Evolutionary conservation across 192 early-diverging fungal species (phyloP), one percentile per base, ranked within the genome.

Genomic region (Rhizophagus clarus): DNA sequence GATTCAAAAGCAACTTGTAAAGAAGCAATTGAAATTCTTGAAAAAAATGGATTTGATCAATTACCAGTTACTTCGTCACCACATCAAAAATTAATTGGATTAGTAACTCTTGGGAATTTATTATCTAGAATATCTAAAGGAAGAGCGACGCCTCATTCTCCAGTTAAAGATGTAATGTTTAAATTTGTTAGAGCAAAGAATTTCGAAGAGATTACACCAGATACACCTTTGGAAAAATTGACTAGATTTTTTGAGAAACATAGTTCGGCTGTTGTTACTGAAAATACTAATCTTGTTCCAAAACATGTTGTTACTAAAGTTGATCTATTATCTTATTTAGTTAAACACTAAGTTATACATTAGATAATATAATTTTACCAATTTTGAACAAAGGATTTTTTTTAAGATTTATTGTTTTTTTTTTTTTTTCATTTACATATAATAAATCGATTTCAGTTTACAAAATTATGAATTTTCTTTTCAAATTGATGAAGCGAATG

Each of bases 261-360:
- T 88, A 95, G 92, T 67, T 88, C 90, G 11, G 98, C 95, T 32
- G 88, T 99, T 72, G 96, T 99, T 40, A 99, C 98, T 24, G 93
- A 94, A 85, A 83, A 82, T 61, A 81, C 79, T 56, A 84, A 86
- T 61, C 80, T 83, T 77, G 80, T 91, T 66, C 88, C 91, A 61
- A 89, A 89, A 74, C 93, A 96, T 72, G 95, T 99, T n/a, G 90
- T 98, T 32, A 99, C 97, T 73, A 97, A 97, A 83, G 92, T 98
- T 66, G 98, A 99, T 83, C 85, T 99, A 74, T 87, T 99, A 28
- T 84, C 90, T 1, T 94, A 88, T 80, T 84, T 99, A 79, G 92
- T 95, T 77, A 89, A 92, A 37, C 61, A 3, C 1, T 32, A 40
- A 40, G 37, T 40, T 40, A 40, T 40, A 40, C 37, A 7, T 40